Evolutionary conservation across 2,329 filamentous ascomycete species (phyloP).

Genomic region (Diplodia intermedia): DNA sequence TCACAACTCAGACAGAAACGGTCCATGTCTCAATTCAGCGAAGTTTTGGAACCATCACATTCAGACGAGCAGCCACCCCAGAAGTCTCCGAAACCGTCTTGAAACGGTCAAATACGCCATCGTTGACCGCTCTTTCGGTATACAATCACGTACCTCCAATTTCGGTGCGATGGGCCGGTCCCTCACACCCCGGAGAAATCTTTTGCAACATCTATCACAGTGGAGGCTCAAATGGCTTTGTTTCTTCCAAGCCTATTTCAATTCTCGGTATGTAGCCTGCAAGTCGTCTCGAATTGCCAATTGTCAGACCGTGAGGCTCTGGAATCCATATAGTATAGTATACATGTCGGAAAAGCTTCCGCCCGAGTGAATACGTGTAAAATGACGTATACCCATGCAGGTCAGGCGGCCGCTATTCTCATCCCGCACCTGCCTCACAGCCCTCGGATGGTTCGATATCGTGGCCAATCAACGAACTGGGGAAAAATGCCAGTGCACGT

Average conservation of each 20-base stretch:
- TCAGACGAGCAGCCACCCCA: background rate
- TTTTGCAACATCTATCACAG: too few species aligned
- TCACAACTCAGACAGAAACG: background rate
- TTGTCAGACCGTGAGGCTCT: background rate
- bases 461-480: background rate
- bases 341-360: background rate
- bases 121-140: background rate
- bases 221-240: background rate
- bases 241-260: background rate
- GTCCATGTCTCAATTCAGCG: background rate
- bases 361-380: background rate
- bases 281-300: background rate
- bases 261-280: background rate
- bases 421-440: background rate
- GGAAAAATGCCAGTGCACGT: background rate
- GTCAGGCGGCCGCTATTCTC: background rate
- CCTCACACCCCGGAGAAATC: too few species aligned
- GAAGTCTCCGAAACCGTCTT: background rate
- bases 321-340: background rate
- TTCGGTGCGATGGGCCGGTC: background rate
- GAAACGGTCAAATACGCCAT: background rate
- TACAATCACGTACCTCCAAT: background rate
- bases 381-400: background rate
- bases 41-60: background rate
- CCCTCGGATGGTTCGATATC: background rate